Base-by-base conservation (phyloP, 2,329 filamentous ascomycete species). In the Penicillium polonicum region DNA sequence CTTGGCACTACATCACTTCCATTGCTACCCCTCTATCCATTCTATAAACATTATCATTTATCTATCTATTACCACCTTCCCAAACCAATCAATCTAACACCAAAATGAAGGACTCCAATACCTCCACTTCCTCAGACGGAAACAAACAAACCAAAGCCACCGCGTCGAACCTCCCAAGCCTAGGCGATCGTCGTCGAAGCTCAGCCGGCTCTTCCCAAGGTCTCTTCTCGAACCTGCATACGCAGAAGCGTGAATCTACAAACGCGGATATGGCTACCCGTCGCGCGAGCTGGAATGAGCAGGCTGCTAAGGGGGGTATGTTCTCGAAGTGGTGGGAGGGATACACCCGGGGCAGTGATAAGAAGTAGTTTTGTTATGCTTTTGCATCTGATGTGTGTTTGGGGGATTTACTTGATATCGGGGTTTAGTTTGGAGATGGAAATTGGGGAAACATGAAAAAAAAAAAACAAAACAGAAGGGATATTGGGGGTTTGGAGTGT, bases 241-340 rank as follows among this genome's bases (percentile, higher is more conserved):
- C 69, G 29, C 78, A 79, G 67, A 82, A 82, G 61, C 73, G 79
- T 12, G 74, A 74, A 39, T 72, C 68, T 1, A 56, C 53, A 10
- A 77, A 80, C 62, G 68, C 72, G 0, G 61, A 64, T 2, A 65
- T 74, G 41, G 62, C 67, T 7, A 71, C 69, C 2, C 69, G 79
- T 45, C 68, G 77, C 35, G 66, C 72, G 23, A 79, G 76, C 59
- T 82, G 76, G 68, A 72, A 71, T 50, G 79, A 81, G n/a, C 77
- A 80, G 70, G 66, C 69, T 52, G 67, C 72, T 9, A 63, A 70
- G 29, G 65, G 70, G 0, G 76, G 77, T 0, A 68, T 78, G 48
- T 68, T 78, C 36, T 68, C 69, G 3, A 71, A 70, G 58, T 70
- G 72, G 73, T 79, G 77, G 77, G 64, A 78, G 60, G 71, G 65